These are phyloP conservation scores for Acanthamoeba castellanii DNA, from an alignment of 208 protist genomes.

Conservation along the genomic window DNA sequence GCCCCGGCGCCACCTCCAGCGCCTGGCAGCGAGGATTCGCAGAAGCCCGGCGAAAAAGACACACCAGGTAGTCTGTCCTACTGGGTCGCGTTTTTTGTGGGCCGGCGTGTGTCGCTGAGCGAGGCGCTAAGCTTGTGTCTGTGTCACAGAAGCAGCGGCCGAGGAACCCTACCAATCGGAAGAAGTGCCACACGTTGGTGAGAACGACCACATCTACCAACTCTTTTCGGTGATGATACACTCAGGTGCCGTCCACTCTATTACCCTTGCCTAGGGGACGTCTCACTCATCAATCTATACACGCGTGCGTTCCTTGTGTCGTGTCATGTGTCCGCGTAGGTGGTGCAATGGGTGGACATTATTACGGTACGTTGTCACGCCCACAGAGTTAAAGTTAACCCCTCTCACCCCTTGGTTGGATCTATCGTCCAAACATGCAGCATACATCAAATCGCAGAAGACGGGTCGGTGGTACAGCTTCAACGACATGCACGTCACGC, in stretches of 20 bases:
- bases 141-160: too few species aligned
- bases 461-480: slow-evolving; percentile 78
- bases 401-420: not conserved
- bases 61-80: not conserved
- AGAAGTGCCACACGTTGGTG: slow-evolving; percentile 26
- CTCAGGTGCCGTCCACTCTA: not conserved
- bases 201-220: slow-evolving; percentile 52
- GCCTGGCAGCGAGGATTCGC: not conserved
- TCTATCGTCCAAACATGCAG: not conserved
- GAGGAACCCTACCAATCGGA: not conserved
- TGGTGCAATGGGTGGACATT: slow-evolving; percentile 81
- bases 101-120: not conserved
- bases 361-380: slow-evolving; percentile 71
- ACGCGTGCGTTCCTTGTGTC: too few species aligned
- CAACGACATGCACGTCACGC: slow-evolving; percentile 75
- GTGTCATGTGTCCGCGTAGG: not conserved
- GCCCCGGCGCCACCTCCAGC: not conserved
- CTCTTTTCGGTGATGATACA: slow-evolving; percentile 74
- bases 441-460: slow-evolving; percentile 72
- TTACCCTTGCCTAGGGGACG: not conserved
- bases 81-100: too few species aligned
- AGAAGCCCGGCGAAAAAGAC: not conserved
- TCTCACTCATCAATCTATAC: not conserved
- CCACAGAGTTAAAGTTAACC: not conserved
- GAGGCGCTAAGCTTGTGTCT: not conserved